Conservation (phyloP, 371 early-diverging fungal genomes). For the Dinochytrium kinnereticum region DNA sequence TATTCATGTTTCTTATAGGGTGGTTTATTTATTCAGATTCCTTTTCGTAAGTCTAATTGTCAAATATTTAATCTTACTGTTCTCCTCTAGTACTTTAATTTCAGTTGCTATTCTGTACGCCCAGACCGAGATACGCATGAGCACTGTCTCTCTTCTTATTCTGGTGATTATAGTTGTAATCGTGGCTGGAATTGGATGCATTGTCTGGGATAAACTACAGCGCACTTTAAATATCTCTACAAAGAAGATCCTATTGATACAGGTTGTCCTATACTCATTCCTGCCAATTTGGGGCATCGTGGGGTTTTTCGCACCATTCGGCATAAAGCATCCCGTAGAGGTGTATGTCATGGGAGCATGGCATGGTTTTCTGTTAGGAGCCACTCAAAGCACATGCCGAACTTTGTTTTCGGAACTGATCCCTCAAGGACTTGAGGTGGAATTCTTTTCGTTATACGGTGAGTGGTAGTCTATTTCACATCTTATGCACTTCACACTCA, state of each 20-base stretch:
- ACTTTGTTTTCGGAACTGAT: conserved; percentile 17
- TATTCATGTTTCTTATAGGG: conserved; percentile 47
- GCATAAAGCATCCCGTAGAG: conserved; percentile 51
- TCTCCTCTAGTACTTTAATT: conserved; percentile 19
- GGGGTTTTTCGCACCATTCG: conserved; percentile 59
- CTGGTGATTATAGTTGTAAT: conserved; percentile 39
- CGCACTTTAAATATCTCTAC: conserved; percentile 32
- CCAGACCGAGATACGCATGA: conserved; percentile 43
- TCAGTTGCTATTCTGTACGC: conserved; percentile 55
- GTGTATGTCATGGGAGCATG: conserved; percentile 36
- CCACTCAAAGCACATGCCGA: conserved; percentile 27
- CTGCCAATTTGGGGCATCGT: conserved; percentile 60
- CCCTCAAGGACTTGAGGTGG: conserved; percentile 30
- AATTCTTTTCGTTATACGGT: conserved; percentile 40
- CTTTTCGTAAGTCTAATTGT: conserved; percentile 17
- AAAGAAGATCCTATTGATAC: conserved; percentile 36
- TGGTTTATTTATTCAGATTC: conserved; percentile 52
- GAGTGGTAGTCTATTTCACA: neutral
- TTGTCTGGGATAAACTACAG: conserved; percentile 55
- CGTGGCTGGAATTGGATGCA: conserved; percentile 54
- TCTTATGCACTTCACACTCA: neutral
- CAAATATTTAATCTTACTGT: neutral
- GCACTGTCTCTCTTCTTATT: conserved; percentile 21
- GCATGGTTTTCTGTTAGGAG: conserved; percentile 21
- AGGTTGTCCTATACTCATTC: conserved; percentile 34